Base-by-base conservation (phyloP, 2,329 filamentous ascomycete genomes). In the Penicillium verrucosum region DNA sequence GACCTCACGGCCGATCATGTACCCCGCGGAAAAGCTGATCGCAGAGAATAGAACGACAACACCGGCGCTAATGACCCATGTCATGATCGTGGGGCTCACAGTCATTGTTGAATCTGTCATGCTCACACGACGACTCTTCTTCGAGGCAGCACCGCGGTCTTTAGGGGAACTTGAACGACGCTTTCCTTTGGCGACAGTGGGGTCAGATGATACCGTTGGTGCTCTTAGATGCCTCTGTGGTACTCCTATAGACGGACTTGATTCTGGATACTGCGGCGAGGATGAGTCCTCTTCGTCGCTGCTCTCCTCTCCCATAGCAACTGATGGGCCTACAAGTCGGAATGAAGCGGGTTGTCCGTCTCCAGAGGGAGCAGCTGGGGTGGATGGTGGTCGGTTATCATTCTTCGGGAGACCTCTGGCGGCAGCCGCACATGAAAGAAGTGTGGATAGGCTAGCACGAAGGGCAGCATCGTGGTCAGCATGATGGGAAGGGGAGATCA, bases 401-500 rank as follows among this genome's bases (percentile, higher is more conserved):
- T 67, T 67, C 69, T 94, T 96, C 0, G 88, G 85, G 16, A 94
- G 79, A 4, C 89, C 89, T 42, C 94, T 85, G 1, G 93, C 94
- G 0, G 93, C 94, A 3, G 92, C 92, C 0, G 92, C 93, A 68
- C 91, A 96, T n/a, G 93, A 97, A 12, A 99, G 84, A 12, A 99
- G 82, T 0, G 94, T 97, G 0, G 92, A 96, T n/a, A 99, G 81
- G 47, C 91, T 96, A 21, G 94, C 92, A 34, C 94, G 87, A 11
- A 99, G 81, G 2, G 92, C 94, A 30, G 92, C 94, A 67, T 99
- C 94, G 66, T 97, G 92, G 66, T 97, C 92, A 46, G 90, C 87
- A 65, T 91, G 90, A 66, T 90, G 85, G 4, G 85, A 84, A 1
- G 90, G 88, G 0, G 88, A 87, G 70, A 90, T 84, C 71, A 89